Evolutionary conservation across 2,329 filamentous ascomycete species (phyloP).

Genomic region (Xylaria sp.): DNA sequence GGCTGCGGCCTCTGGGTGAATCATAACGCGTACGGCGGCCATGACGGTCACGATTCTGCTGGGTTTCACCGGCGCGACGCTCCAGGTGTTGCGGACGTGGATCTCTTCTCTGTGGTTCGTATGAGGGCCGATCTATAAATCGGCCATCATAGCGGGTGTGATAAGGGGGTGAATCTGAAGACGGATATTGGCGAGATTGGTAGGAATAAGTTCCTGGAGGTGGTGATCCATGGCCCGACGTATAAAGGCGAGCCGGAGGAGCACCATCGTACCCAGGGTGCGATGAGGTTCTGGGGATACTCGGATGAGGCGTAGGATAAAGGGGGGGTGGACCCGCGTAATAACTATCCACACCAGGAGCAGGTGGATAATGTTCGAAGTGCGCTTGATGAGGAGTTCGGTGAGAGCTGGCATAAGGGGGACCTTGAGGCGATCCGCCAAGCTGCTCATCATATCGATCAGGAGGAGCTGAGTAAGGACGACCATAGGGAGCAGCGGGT

Average conservation of each 20-base stretch:
- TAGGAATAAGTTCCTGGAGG: slow-evolving; percentile 31
- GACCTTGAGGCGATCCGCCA: slow-evolving; percentile 11
- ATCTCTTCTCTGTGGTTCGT: slow-evolving; percentile 27
- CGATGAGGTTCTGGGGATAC: slow-evolving; percentile 19
- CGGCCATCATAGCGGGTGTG: slow-evolving; percentile 30
- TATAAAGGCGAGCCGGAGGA: slow-evolving; percentile 36
- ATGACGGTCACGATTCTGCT: slow-evolving; percentile 28
- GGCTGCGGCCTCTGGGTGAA: slow-evolving; percentile 31
- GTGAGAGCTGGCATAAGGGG: slow-evolving; percentile 15
- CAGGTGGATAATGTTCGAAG: slow-evolving; percentile 35
- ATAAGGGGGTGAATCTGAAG: slow-evolving; percentile 30
- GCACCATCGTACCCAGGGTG: slow-evolving; percentile 28
- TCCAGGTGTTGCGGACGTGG: slow-evolving; percentile 21
- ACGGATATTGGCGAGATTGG: slow-evolving; percentile 37
- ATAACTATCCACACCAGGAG: slow-evolving; percentile 32
- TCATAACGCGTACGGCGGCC: slow-evolving; percentile 27
- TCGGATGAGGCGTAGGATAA: slow-evolving; percentile 29
- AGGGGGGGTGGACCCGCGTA: slow-evolving; percentile 26
- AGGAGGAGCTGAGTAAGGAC: slow-evolving; percentile 30
- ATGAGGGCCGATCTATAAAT: slow-evolving; percentile 20
- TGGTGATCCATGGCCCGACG: slow-evolving; percentile 37
- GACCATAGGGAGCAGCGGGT: slow-evolving; percentile 23
- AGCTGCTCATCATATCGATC: slow-evolving; percentile 30
- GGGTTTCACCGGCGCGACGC: slow-evolving; percentile 24
- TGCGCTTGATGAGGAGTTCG: slow-evolving; percentile 21